phyloP scores from a whole-genome alignment of 148 eudicot species.

The Simmondsia chinensis region DNA sequence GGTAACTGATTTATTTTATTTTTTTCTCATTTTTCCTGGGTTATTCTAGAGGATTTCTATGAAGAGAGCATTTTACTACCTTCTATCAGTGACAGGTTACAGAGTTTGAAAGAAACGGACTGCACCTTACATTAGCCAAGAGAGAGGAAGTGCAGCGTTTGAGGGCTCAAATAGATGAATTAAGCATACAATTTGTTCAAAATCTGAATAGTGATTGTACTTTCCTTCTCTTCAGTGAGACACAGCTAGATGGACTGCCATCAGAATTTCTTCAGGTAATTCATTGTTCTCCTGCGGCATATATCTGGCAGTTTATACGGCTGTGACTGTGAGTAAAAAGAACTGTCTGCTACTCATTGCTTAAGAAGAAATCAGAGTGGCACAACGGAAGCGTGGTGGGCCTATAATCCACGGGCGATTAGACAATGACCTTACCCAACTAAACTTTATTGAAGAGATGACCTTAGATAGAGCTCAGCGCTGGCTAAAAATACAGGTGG shows the following conservation, averaged over 20 bases:
- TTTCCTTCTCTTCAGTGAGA: conserved; percentile 49
- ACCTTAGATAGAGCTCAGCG: no score
- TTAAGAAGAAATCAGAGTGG: no score
- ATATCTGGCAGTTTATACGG: no score
- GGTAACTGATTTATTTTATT: conserved; percentile 26
- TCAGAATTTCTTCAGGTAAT: conserved; percentile 69
- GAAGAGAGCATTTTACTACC: conserved; percentile 25
- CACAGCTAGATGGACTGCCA: conserved; percentile 83
- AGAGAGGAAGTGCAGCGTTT: conserved; percentile 76
- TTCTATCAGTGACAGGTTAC: conserved; percentile 77
- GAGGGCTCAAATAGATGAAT: conserved; percentile 65
- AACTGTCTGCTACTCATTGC: no score
- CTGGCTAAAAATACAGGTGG: no score
- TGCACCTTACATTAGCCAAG: conserved; percentile 69
- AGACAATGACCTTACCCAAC: no score
- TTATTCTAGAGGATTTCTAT: conserved; percentile 2
- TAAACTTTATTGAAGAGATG: no score
- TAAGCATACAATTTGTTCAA: conserved; percentile 59
- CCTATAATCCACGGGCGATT: no score
- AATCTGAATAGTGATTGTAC: conserved; percentile 65
- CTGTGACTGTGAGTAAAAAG: no score
- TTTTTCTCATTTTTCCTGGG: neutral
- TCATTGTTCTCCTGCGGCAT: no score
- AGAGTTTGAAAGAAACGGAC: conserved; percentile 85
- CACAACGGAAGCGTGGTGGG: no score